phyloP scores from a whole-genome alignment of 768 basidiomycete species.

The Coprinopsis sp. region DNA sequence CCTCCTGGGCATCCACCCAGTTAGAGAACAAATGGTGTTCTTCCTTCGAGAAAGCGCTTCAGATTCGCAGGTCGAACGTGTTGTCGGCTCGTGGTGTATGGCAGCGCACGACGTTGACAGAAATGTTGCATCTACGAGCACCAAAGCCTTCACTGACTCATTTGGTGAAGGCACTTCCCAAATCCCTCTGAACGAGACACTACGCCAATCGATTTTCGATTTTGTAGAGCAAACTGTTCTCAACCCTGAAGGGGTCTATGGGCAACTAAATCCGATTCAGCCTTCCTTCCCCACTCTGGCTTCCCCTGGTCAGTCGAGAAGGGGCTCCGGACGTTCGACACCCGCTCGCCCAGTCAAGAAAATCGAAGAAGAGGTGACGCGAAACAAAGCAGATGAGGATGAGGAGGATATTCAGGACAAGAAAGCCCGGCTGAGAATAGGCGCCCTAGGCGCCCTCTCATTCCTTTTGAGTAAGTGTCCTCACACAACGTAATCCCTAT shows the following conservation, averaged over 20 bases:
- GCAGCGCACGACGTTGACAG: conserved; percentile 70
- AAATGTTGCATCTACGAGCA: conserved; percentile 45
- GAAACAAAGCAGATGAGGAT: conserved; percentile 49
- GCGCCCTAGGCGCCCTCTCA: conserved; percentile 59
- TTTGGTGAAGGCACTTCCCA: conserved; percentile 8
- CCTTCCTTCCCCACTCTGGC: conserved; percentile 31
- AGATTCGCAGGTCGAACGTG: conserved; percentile 45
- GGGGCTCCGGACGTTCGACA: conserved; percentile 21
- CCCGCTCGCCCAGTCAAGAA: conserved; percentile 17
- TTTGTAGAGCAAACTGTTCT: conserved; percentile 55
- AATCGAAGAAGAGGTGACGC: conserved; percentile 27
- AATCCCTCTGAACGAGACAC: conserved; percentile 28
- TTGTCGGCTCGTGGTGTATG: conserved; percentile 73
- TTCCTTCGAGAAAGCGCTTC: conserved; percentile 47
- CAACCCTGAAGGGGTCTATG: conserved; percentile 57
- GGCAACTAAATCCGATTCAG: conserved; percentile 60
- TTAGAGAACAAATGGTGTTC: conserved; percentile 45
- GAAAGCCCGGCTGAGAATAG: conserved; percentile 62
- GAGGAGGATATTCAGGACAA: conserved; percentile 72
- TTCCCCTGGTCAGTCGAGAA: conserved; percentile 23
- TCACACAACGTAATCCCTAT: background rate
- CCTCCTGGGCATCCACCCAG: conserved; percentile 51
- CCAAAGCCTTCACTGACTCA: conserved; percentile 46
- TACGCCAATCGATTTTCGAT: conserved; percentile 34
- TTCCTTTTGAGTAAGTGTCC: conserved; percentile 56